phyloP scores from a whole-genome alignment of 2,329 filamentous ascomycete species.

The Didymellaceae sp. region DNA sequence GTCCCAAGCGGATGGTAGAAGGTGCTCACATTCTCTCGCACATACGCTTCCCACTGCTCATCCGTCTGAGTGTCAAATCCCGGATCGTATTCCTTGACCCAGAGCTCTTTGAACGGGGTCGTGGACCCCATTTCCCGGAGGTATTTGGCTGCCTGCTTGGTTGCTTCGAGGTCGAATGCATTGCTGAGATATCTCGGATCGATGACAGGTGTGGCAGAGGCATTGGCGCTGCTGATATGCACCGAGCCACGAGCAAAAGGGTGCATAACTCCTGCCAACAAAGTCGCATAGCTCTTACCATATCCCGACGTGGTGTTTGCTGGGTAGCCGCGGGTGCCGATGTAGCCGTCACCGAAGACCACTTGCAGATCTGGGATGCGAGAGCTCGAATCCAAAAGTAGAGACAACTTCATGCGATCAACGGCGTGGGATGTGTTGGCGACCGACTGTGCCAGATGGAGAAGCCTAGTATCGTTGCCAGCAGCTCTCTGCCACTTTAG shows the following conservation, averaged over 20 bases:
- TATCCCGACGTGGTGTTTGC: constrained; percentile 29
- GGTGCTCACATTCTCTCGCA: neutral
- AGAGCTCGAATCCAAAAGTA: constrained; percentile 39
- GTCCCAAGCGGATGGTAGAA: constrained; percentile 47
- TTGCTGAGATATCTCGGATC: constrained; percentile 31
- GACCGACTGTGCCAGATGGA: constrained; percentile 19
- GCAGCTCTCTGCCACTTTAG: constrained; percentile 51
- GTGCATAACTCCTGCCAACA: constrained; percentile 41
- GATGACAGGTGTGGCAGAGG: constrained; percentile 22
- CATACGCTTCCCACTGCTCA: neutral
- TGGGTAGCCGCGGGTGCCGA: constrained; percentile 46
- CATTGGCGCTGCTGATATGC: constrained; percentile 25
- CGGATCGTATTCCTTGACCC: constrained; percentile 38
- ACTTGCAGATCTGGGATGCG: constrained; percentile 51
- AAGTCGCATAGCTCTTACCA: constrained; percentile 32
- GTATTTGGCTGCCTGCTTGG: constrained; percentile 23
- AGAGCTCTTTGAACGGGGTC: constrained; percentile 34
- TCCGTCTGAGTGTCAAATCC: neutral
- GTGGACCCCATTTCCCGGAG: constrained; percentile 31
- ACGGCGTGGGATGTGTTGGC: constrained; percentile 20
- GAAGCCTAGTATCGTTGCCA: constrained; percentile 25
- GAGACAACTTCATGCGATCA: constrained; percentile 32
- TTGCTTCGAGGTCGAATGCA: constrained; percentile 26
- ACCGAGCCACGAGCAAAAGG: constrained; percentile 36
- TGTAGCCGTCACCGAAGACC: constrained; percentile 54